A percentile compares a stretch with the other conserved stretches of the same genome.
phyloP scores from a whole-genome alignment of 768 basidiomycete genomes.

The Lyophyllum shimeji region DNA sequence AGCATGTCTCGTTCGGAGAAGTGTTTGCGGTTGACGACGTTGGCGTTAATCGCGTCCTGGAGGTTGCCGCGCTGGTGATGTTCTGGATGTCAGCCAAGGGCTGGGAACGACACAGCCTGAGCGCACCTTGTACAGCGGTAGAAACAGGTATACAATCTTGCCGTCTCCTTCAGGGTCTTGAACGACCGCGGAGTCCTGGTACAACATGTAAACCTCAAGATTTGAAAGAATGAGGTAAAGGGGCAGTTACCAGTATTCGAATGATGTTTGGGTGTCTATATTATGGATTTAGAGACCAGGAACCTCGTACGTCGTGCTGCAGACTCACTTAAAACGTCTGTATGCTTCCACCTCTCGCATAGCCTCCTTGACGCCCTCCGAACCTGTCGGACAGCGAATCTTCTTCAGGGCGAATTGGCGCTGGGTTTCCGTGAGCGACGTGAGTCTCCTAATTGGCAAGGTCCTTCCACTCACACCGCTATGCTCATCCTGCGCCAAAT shows the following conservation, averaged over 20 bases:
- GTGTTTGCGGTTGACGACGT: conserved; percentile 77
- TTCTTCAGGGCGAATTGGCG: conserved; percentile 97
- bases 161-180: conserved; percentile 93
- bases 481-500: conserved; percentile 82
- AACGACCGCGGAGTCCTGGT: conserved; percentile 88
- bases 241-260: conserved; percentile 66
- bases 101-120: too few relatives aligned
- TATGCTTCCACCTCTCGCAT: conserved; percentile 93
- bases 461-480: conserved; percentile 60
- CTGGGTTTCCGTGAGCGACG: conserved; percentile 33
- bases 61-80: conserved; percentile 77
- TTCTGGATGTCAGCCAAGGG: not conserved
- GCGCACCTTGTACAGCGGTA: conserved; percentile 85
- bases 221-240: not conserved
- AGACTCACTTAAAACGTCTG: conserved; percentile 83
- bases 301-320: not conserved
- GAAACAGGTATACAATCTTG: conserved; percentile 94
- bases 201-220: conserved; percentile 13
- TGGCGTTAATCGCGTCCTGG: conserved; percentile 90
- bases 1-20: conserved; percentile 91
- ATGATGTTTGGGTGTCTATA: conserved; percentile 94
- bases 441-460: not conserved
- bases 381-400: conserved; percentile 88
- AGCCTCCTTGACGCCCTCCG: conserved; percentile 85
- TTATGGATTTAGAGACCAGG: not conserved